Conservation (phyloP, 1,284 basidiomycete genomes). For the Tilletia caries region DNA sequence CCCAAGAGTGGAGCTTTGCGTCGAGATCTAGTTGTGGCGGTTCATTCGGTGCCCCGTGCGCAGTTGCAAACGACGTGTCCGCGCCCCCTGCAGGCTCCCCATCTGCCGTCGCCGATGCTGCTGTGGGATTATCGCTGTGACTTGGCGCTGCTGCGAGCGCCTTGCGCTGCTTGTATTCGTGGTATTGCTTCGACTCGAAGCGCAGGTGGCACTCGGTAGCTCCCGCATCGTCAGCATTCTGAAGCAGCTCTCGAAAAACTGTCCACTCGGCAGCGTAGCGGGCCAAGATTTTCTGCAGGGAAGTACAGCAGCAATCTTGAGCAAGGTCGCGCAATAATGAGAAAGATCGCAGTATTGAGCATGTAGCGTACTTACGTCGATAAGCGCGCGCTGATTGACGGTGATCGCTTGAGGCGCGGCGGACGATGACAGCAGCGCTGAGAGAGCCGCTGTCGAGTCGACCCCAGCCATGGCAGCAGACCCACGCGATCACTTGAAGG, state of each 20-base stretch:
- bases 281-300: constrained; percentile 65
- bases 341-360: neutral
- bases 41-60: constrained; percentile 14
- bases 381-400: constrained; percentile 89
- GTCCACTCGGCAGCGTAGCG: constrained; percentile 80
- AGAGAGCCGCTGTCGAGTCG: constrained; percentile 1
- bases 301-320: neutral
- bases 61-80: neutral
- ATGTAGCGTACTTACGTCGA: constrained; percentile 58
- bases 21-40: constrained; percentile 49
- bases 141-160: neutral
- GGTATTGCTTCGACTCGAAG: constrained; percentile 30
- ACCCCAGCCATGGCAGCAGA: neutral
- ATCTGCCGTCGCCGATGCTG: neutral
- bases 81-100: neutral
- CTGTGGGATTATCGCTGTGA: neutral
- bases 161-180: constrained; percentile 11
- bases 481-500: too few species aligned
- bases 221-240: constrained; percentile 93
- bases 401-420: constrained; percentile 68
- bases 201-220: constrained; percentile 57
- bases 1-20: constrained; percentile 57
- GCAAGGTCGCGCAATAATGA: too few species aligned
- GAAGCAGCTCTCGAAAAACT: constrained; percentile 84
- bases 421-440: constrained; percentile 3